Evolutionary conservation across 2,329 filamentous ascomycete genomes (phyloP).

Genomic region (Ophiostoma australiae): DNA sequence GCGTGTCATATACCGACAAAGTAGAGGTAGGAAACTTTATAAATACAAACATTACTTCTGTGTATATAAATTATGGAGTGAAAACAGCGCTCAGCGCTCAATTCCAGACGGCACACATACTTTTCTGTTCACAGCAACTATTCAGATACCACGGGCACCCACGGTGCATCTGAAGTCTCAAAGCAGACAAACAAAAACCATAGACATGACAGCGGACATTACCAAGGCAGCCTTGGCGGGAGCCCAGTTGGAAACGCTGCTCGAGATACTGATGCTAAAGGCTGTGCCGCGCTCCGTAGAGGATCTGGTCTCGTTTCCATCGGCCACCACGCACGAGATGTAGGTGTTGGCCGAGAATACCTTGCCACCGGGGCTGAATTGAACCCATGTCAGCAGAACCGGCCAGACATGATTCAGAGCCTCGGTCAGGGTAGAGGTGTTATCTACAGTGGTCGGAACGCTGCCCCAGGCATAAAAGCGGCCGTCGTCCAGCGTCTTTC

Average conservation of each 20-base stretch:
- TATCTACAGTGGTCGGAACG: background rate
- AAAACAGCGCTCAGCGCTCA: background rate
- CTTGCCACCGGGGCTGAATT: constrained; percentile 9
- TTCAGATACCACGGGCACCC: background rate
- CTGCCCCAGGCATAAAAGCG: constrained; percentile 22
- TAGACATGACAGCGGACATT: background rate
- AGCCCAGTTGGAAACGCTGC: background rate
- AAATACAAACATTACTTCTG: background rate
- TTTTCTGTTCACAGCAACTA: background rate
- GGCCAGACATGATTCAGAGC: constrained; percentile 20
- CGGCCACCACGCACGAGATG: constrained; percentile 17
- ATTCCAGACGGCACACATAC: background rate
- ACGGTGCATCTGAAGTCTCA: background rate
- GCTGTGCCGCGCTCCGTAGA: constrained; percentile 17
- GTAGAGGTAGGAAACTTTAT: background rate
- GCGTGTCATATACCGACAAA: background rate
- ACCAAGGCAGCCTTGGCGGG: background rate
- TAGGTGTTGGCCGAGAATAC: constrained; percentile 20
- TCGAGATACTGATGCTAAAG: background rate
- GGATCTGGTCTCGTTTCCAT: constrained; percentile 1
- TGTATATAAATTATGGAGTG: background rate
- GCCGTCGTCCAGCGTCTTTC: constrained; percentile 15
- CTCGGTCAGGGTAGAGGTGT: background rate
- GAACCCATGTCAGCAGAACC: constrained; percentile 20
- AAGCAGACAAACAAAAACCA: background rate